A percentile compares a stretch with the other conserved stretches of the same genome.
Evolutionary conservation across 495 filamentous ascomycete genomes (phyloP).

Genomic region (Aeminium ludgeri): DNA sequence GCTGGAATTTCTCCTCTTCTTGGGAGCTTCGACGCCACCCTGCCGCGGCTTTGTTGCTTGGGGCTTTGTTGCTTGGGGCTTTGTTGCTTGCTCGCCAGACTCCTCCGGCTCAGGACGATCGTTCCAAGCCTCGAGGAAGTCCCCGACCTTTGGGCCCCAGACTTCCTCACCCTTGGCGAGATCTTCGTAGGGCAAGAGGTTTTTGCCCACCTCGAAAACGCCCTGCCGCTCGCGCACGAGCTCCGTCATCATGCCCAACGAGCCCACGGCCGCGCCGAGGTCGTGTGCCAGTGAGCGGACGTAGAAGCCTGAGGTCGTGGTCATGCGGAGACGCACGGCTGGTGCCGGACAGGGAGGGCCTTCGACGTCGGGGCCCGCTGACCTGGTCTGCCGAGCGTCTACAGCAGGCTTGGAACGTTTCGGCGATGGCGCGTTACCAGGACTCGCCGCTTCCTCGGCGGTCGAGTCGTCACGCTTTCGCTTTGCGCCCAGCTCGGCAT

Average conservation of each 20-base stretch:
- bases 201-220: slow-evolving; percentile 51
- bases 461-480: slow-evolving; percentile 3
- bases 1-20: no score
- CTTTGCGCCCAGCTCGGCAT: neutral
- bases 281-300: slow-evolving; percentile 88
- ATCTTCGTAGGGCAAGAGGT: slow-evolving; percentile 71
- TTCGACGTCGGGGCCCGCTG: neutral
- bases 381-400: no score
- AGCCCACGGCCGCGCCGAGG: slow-evolving; percentile 65
- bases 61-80: no score
- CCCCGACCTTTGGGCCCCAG: slow-evolving; percentile 62
- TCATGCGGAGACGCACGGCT: slow-evolving; percentile 72
- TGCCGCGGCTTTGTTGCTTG: no score
- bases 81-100: no score
- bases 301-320: slow-evolving; percentile 91
- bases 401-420: no score
- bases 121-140: slow-evolving; percentile 43
- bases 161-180: slow-evolving; percentile 60
- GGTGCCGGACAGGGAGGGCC: slow-evolving; percentile 32
- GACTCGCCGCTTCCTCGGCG: neutral
- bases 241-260: slow-evolving; percentile 71
- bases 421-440: neutral
- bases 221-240: slow-evolving; percentile 69
- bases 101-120: slow-evolving; percentile 18
- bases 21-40: no score